phyloP scores from a whole-genome alignment of 805 yeast species.

The Metschnikowia drakensbergensis region DNA sequence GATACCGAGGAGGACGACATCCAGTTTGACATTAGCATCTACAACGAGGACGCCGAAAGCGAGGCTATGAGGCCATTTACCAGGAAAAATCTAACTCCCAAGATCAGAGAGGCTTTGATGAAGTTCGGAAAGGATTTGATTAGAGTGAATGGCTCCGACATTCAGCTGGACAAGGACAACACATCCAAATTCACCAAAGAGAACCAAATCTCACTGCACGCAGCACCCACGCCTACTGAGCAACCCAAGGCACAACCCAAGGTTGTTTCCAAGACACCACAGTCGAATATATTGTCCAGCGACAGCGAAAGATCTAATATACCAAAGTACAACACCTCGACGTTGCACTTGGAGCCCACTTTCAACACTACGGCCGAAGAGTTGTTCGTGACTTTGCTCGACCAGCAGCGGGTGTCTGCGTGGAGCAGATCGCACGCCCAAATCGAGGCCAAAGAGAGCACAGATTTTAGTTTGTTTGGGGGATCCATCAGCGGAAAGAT shows the following conservation, averaged over 20 bases:
- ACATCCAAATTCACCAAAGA: slow-evolving; percentile 44
- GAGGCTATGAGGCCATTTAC: slow-evolving; percentile 52
- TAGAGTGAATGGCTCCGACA: slow-evolving; percentile 72
- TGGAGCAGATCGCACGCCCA: slow-evolving; percentile 80
- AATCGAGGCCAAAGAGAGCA: slow-evolving; percentile 53
- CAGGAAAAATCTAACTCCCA: slow-evolving; percentile 58
- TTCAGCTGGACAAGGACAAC: slow-evolving; percentile 62
- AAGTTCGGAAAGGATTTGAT: slow-evolving; percentile 79
- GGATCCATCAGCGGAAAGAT: slow-evolving; percentile 80
- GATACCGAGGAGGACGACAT: slow-evolving; percentile 83
- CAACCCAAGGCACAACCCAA: slow-evolving; percentile 2
- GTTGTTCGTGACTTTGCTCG: slow-evolving; percentile 70
- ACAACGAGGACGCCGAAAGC: slow-evolving; percentile 45
- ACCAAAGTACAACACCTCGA: slow-evolving; percentile 76
- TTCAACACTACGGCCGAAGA: slow-evolving; percentile 90
- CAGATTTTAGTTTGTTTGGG: slow-evolving; percentile 71
- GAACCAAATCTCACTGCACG: slow-evolving; percentile 36
- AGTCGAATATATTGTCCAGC: slow-evolving; percentile 8
- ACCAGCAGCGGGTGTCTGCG: slow-evolving; percentile 74
- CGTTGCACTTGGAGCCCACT: slow-evolving; percentile 68
- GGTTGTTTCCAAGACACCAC: slow-evolving; percentile 4
- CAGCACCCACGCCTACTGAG: slow-evolving; percentile 1
- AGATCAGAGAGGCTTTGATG: slow-evolving; percentile 56
- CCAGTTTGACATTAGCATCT: slow-evolving; percentile 74
- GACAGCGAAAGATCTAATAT: slow-evolving; percentile 19